A percentile compares a stretch with the other conserved stretches of the same genome.
phyloP scores from a whole-genome alignment of 805 yeast species.

The Saccharomycopsis vini region DNA sequence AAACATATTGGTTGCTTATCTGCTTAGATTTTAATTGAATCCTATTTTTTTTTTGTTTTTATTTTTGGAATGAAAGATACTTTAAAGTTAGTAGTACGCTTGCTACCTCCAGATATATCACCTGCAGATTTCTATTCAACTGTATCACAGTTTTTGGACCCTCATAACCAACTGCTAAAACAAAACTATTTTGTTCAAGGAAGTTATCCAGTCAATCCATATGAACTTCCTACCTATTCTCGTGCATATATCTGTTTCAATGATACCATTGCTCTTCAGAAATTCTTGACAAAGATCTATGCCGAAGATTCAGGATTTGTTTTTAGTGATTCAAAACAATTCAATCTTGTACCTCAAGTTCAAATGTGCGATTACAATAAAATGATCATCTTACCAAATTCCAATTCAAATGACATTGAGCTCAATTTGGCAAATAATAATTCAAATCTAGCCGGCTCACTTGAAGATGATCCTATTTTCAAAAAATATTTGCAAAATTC shows the following conservation, averaged over 20 bases:
- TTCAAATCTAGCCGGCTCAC: neutral
- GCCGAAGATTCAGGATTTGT: neutral
- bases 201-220: slow-evolving; percentile 8
- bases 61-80: too few species aligned
- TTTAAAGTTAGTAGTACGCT: too few species aligned
- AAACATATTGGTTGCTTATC: too few species aligned
- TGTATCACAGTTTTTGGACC: too few species aligned
- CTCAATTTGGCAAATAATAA: neutral
- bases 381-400: neutral
- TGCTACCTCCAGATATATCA: too few species aligned
- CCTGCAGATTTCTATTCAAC: too few species aligned
- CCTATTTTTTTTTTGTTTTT: too few species aligned
- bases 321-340: slow-evolving; percentile 6
- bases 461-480: neutral
- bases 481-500: neutral
- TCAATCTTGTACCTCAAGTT: slow-evolving; percentile 2
- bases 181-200: slow-evolving; percentile 10
- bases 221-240: slow-evolving; percentile 8
- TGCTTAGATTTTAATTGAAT: too few species aligned
- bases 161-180: slow-evolving; percentile 21
- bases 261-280: neutral
- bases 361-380: neutral
- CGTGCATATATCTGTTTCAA: slow-evolving; percentile 7
- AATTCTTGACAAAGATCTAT: neutral
- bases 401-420: neutral